These are phyloP conservation scores for Trichoderma reesei DNA, from an alignment of 495 filamentous ascomycete species.

Conservation along the genomic window DNA sequence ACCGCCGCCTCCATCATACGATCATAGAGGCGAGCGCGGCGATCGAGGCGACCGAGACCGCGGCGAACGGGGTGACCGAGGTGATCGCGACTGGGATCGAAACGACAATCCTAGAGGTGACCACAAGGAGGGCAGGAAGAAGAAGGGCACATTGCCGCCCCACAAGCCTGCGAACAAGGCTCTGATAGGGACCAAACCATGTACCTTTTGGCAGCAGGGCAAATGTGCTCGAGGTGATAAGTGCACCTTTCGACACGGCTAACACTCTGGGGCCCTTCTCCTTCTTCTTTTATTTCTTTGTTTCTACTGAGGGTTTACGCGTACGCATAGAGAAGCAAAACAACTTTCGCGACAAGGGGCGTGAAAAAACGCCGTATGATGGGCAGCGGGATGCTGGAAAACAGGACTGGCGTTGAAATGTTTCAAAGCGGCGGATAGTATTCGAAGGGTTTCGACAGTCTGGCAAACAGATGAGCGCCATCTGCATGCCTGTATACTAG, in stretches of 20 bases:
- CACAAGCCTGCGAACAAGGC: conserved; percentile 34
- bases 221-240: conserved; percentile 76
- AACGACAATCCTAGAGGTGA: conserved; percentile 8
- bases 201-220: conserved; percentile 68
- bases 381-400: not conserved
- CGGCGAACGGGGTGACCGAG: no score
- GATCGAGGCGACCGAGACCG: no score
- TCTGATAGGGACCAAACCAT: conserved; percentile 49
- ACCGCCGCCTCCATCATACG: not conserved
- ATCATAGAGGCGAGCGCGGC: not conserved
- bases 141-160: conserved; percentile 17
- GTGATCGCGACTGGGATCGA: conserved; percentile 7
- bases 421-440: not conserved
- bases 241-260: conserved; percentile 73
- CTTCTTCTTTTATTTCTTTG: not conserved
- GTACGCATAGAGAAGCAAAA: not conserved
- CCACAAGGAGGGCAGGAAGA: conserved; percentile 9
- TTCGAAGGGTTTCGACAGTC: not conserved
- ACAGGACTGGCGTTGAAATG: not conserved
- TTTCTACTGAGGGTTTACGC: not conserved
- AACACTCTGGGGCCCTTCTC: not conserved
- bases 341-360: not conserved
- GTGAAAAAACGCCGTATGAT: not conserved
- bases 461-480: not conserved
- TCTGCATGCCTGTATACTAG: no score